Conservation (phyloP, 73 alveolate species). For the Tetrahymena malaccensis region DNA sequence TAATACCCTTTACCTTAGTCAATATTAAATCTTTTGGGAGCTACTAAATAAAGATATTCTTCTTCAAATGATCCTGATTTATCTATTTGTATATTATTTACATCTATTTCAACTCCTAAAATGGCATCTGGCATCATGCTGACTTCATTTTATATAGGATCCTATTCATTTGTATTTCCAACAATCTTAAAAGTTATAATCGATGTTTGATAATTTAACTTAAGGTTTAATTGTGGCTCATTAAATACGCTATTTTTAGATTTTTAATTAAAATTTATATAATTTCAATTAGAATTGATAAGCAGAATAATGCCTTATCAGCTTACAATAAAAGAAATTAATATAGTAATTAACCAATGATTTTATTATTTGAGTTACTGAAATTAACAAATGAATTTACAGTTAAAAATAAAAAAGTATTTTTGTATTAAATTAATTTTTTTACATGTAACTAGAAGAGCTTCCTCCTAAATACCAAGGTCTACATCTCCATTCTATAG, state of each 20-base stretch:
- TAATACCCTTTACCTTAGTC: neutral
- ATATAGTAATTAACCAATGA: neutral
- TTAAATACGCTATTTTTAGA: neutral
- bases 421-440: neutral
- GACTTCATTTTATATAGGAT: neutral
- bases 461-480: neutral
- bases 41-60: neutral
- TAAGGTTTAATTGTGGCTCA: neutral
- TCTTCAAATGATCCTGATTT: neutral
- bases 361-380: too few species aligned
- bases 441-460: neutral
- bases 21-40: neutral
- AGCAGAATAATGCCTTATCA: too few species aligned
- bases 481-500: neutral
- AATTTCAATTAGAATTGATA: too few species aligned
- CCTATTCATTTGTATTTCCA: neutral
- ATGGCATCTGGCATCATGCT: neutral
- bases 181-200: neutral
- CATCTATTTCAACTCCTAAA: neutral
- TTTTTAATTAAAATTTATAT: neutral
- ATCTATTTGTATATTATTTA: neutral
- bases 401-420: neutral
- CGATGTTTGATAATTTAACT: neutral
- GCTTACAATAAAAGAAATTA: neutral
- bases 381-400: neutral